Conservation (phyloP, 176 grass and related monocot species). For the Oryza brachyantha region DNA sequence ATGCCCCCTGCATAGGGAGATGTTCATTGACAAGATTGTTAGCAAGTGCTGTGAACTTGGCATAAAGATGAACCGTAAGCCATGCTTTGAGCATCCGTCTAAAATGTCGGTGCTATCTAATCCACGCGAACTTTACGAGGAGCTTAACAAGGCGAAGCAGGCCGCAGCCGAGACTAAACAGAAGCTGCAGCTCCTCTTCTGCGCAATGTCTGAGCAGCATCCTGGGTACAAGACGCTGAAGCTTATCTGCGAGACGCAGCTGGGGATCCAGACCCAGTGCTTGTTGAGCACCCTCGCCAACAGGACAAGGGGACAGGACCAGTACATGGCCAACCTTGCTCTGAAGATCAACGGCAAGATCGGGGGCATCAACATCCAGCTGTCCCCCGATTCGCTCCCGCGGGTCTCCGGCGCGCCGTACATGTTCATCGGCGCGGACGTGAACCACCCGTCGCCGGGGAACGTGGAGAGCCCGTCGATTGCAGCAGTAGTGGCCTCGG, state of each 20-base stretch:
- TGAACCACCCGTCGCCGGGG: conserved; percentile 53
- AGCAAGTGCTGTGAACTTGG: conserved; percentile 35
- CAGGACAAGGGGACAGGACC: conserved; percentile 26
- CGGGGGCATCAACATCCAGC: conserved; percentile 52
- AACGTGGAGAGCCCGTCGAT: conserved; percentile 52
- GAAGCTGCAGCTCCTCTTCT: conserved; percentile 49
- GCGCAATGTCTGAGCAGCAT: conserved; percentile 47
- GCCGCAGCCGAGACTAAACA: conserved; percentile 6
- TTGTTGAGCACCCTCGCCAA: conserved; percentile 36
- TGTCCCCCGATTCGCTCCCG: conserved; percentile 36
- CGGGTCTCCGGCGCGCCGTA: conserved; percentile 24
- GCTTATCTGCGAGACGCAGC: conserved; percentile 51
- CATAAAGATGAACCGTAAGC: background rate
- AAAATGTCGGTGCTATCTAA: conserved; percentile 29
- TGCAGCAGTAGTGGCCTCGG: conserved; percentile 49
- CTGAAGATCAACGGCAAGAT: conserved; percentile 69
- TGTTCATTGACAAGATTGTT: conserved; percentile 31
- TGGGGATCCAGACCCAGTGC: conserved; percentile 60
- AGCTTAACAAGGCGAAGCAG: conserved; percentile 34
- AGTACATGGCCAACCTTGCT: conserved; percentile 53
- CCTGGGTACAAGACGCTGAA: conserved; percentile 57
- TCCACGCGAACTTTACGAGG: background rate
- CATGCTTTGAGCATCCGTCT: background rate
- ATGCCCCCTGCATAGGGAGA: background rate
- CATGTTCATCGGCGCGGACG: conserved; percentile 67